phyloP scores from a whole-genome alignment of 2,329 filamentous ascomycete species.

The Aspergillus fijiensis region DNA sequence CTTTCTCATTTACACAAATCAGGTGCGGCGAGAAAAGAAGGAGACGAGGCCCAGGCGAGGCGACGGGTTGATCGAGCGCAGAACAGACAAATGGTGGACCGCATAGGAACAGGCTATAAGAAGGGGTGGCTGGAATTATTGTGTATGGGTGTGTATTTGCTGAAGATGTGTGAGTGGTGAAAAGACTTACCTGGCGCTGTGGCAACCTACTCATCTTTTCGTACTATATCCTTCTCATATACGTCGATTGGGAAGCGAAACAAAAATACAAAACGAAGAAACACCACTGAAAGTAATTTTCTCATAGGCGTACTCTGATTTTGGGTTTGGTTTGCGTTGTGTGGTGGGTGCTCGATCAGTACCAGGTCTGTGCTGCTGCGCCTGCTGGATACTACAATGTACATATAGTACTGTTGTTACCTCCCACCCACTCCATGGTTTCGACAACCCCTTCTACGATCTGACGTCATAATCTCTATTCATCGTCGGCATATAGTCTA shows the following conservation, averaged over 20 bases:
- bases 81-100: slow-evolving; percentile 29
- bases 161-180: slow-evolving; percentile 21
- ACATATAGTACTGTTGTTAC: too few species aligned
- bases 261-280: slow-evolving; percentile 17
- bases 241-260: slow-evolving; percentile 24
- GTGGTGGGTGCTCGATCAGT: too few species aligned
- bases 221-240: slow-evolving; percentile 22
- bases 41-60: slow-evolving; percentile 32
- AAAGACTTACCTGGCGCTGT: slow-evolving; percentile 25
- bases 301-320: too few species aligned
- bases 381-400: too few species aligned
- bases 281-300: background rate
- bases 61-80: slow-evolving; percentile 32
- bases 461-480: background rate
- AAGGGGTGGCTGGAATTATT: slow-evolving; percentile 26
- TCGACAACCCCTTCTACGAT: too few species aligned
- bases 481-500: background rate
- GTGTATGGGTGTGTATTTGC: slow-evolving; percentile 17
- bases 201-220: slow-evolving; percentile 23
- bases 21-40: slow-evolving; percentile 36
- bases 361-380: too few species aligned
- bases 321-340: too few species aligned
- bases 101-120: slow-evolving; percentile 29
- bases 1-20: slow-evolving; percentile 33
- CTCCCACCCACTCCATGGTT: too few species aligned